Percentiles rank a stretch among this genome's conserved stretches.
These are phyloP conservation scores for Agrocybe chaxingu DNA, from an alignment of 768 basidiomycete species.

Conservation along the genomic window DNA sequence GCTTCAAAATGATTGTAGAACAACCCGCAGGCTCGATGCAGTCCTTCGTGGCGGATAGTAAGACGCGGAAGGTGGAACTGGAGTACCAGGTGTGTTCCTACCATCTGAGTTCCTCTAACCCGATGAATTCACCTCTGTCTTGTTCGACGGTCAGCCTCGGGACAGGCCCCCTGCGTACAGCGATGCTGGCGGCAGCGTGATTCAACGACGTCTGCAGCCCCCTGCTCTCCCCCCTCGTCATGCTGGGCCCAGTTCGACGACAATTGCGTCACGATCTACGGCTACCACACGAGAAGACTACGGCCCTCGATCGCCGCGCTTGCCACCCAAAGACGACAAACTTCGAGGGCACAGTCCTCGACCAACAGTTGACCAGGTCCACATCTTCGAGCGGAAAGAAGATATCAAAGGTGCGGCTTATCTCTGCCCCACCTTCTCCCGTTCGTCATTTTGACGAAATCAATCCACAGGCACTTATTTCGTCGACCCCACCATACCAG, in stretches of 20 bases:
- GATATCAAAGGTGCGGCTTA: constrained; percentile 27
- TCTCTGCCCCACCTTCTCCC: neutral
- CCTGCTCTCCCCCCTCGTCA: too few relatives aligned
- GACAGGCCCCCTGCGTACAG: constrained; percentile 25
- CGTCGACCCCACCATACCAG: constrained; percentile 34
- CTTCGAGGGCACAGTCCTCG: constrained; percentile 2
- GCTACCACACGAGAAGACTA: too few relatives aligned
- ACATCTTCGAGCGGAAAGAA: constrained; percentile 25
- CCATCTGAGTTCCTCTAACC: too few relatives aligned
- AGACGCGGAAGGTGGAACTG: neutral
- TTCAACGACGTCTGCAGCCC: too few relatives aligned
- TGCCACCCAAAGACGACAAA: too few relatives aligned
- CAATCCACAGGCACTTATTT: constrained; percentile 35
- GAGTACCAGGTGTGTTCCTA: neutral
- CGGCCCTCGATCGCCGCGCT: too few relatives aligned
- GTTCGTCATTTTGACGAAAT: neutral
- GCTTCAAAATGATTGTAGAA: too few relatives aligned
- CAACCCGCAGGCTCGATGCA: neutral
- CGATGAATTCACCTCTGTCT: neutral
- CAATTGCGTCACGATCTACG: too few relatives aligned
- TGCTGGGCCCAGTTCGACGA: too few relatives aligned
- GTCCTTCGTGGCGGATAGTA: neutral
- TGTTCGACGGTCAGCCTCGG: neutral
- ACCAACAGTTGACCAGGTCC: constrained; percentile 28
- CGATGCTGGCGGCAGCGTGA: neutral